A percentile compares a stretch with the other conserved stretches of the same genome.
These are phyloP conservation scores for Powellomyces hirtus DNA, from an alignment of 192 early-diverging fungal species.

Conservation along the genomic window DNA sequence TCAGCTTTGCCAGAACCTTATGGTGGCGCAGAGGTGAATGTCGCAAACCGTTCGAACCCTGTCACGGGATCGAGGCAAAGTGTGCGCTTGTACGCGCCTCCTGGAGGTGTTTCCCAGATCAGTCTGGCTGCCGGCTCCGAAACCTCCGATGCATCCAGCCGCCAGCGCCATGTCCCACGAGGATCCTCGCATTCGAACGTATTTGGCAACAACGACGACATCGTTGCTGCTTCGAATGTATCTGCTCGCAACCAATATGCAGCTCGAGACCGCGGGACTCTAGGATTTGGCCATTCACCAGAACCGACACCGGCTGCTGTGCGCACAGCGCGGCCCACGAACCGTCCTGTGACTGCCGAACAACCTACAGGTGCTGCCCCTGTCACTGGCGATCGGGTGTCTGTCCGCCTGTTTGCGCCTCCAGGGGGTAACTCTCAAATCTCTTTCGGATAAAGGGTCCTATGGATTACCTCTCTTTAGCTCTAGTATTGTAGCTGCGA, in stretches of 20 bases:
- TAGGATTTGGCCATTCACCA: constrained; percentile 1
- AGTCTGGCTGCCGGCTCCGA: constrained; percentile 1
- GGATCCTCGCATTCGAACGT: not conserved
- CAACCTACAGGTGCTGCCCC: constrained; percentile 7
- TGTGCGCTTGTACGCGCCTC: constrained; percentile 19
- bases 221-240: not conserved
- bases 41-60: constrained; percentile 20
- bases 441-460: constrained; percentile 19
- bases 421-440: constrained; percentile 20
- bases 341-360: not conserved
- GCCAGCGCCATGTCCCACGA: not conserved
- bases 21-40: not conserved
- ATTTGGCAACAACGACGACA: not conserved
- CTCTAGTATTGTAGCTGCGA: too few relatives aligned
- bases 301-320: not conserved
- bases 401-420: constrained; percentile 17
- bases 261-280: constrained; percentile 13
- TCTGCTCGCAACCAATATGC: constrained; percentile 11
- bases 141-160: not conserved
- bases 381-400: constrained; percentile 15
- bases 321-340: not conserved
- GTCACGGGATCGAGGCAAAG: constrained; percentile 17
- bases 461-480: too few relatives aligned
- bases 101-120: constrained; percentile 17
- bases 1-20: not conserved